These are phyloP conservation scores for Castanea crenata DNA, from an alignment of 306 rosid genomes.

Conservation along the genomic window DNA sequence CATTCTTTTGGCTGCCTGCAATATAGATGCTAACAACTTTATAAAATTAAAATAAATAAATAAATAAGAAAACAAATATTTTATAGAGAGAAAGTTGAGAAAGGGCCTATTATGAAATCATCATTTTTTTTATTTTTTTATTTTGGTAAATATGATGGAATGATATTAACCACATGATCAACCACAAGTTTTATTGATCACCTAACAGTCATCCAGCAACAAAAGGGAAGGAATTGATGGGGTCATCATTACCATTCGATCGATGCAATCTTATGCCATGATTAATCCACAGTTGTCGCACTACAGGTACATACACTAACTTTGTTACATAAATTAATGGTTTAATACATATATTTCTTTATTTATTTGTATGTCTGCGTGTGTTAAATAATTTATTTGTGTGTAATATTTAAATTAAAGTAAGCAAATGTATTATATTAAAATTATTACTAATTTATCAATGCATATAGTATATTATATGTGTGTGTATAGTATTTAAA, in stretches of 20 bases:
- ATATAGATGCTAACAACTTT: not conserved
- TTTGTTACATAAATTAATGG: not conserved
- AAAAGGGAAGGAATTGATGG: slow-evolving; percentile 16
- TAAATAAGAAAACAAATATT: not conserved
- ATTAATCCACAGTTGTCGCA: slow-evolving; percentile 44
- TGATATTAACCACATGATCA: slow-evolving; percentile 13
- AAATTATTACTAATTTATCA: no score
- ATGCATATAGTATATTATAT: not conserved
- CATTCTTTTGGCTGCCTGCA: not conserved
- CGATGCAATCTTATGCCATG: slow-evolving; percentile 38
- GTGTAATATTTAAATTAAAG: no score
- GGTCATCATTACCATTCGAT: slow-evolving; percentile 60
- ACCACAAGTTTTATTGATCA: not conserved
- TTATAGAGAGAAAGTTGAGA: not conserved
- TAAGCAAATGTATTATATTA: no score
- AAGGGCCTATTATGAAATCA: not conserved
- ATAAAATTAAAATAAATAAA: no score
- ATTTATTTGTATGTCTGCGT: no score
- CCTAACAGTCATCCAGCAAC: slow-evolving; percentile 32
- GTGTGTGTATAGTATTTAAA: not conserved
- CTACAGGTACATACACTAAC: slow-evolving; percentile 8
- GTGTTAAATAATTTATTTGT: not conserved
- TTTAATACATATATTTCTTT: not conserved
- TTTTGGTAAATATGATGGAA: not conserved
- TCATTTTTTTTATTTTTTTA: no score